Base-by-base conservation (phyloP, 1,284 basidiomycete species). In the Marasmius sp. region DNA sequence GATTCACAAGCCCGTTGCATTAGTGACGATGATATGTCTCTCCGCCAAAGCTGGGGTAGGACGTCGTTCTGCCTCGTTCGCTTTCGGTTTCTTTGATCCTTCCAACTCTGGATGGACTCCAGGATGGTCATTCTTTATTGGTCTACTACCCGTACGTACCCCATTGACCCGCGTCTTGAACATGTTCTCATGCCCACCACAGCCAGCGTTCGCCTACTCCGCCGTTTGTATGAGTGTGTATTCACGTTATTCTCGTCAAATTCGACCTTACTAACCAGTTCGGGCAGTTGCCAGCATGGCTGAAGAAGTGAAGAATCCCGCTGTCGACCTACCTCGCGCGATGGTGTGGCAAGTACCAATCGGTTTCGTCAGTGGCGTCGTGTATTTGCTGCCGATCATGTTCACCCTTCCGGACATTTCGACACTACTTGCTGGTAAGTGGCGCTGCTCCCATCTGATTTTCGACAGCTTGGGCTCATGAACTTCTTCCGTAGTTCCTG, bases 381-480 rank as follows among this genome's bases (percentile, higher is more conserved):
- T 88, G 18, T 89, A 89, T 71, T 75, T 91, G 43, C 78, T 91
- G 57, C 84, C 85, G 1, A 82, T 92, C n/a, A 74, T 89, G 22
- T 92, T 92, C 68, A 86, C 85, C 43, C 75, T 90, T 38, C 83
- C 80, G 11, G 85, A 91, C 67, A 79, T 88, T 48, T 65, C 75
- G 16, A 78, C 73, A 1, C 77, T 91, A 37, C 77, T 88, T 53
- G 72, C 77, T 60, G 82, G 83, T 84, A 66, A 52, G 70, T 66
- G 27, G 14, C 34, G 18, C 45, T 22, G 27, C 61, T 3, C 9
- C 41, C 47, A 49, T 37, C 49, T 39, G 48, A 6, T 47, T 10
- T 33, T 18, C 14, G 27, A 16, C 27, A 16, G 2, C 6, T 12
- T 16, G n/a, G 8, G 45, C 9, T 47, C 9, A 47, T 18, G 45